Evolutionary conservation across 768 basidiomycete species (phyloP), one percentile per base, ranked within the genome.

Genomic region (Suillus plorans): DNA sequence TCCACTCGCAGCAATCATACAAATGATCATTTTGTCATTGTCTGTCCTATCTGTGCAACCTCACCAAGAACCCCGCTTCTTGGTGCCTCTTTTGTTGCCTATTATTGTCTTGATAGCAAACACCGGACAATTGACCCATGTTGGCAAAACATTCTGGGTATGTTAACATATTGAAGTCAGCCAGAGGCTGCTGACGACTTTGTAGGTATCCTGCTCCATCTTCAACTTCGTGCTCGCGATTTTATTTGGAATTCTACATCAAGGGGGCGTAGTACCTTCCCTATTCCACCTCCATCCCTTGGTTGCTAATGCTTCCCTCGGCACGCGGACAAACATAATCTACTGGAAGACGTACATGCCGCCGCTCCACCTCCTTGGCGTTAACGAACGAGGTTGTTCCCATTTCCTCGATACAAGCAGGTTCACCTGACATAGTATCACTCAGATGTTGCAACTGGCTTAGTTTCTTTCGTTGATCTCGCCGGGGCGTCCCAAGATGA

Each of bases 261-360:
- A 80, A 66, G 80, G 78, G 47, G 80, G 80, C 20, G 70, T 80
- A n/a, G 73, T 79, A n/a, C 80, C 74, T 6, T 80, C 80, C 31
- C 71, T 77, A 37, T 67, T 79, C 39, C 68, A 69, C 52, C 70
- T 81, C 8, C 76, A 77, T 62, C 72, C 72, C 10, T 47, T 50
- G 16, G 64, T 79, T 34, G 55, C 34, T 14, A 47, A 63, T 47
- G 13, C 65, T 8, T 16, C 60, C 9, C 2, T 67, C 20, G 56
- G 28, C 47, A 62, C 63, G 14, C 64, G 57, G 7, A 64, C 62
- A n/a, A 65, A 64, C 14, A 34, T 79, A 20, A 63, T 78, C 22
- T 80, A 78, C 50, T 80, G 80, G 80, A 80, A 78, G 67, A 80
- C 77, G 3, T 80, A 79, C 62, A 77, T 79, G 65, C 78, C 80